A percentile compares a stretch with the other conserved stretches of the same genome.
Conservation (phyloP, 1,139 yeast genomes). For the Blastobotrys arbuscula region DNA sequence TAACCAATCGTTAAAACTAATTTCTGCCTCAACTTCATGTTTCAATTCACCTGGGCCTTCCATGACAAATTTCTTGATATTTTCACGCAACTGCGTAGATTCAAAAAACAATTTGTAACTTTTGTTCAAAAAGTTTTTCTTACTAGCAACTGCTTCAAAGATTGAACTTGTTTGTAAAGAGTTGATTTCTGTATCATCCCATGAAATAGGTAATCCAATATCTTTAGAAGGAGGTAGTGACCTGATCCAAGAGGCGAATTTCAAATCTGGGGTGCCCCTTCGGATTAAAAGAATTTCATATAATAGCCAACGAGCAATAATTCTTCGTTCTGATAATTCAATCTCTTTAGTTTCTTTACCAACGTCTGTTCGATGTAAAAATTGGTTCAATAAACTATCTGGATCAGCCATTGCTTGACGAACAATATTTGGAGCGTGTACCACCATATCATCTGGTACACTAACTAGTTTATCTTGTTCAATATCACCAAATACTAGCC, state of each 20-base stretch:
- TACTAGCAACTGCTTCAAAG: slow-evolving; percentile 29
- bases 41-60: slow-evolving; percentile 15
- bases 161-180: slow-evolving; percentile 28
- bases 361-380: slow-evolving; percentile 19
- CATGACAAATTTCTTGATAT: slow-evolving; percentile 20
- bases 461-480: slow-evolving; percentile 13
- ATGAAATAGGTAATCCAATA: slow-evolving; percentile 31
- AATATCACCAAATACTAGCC: slow-evolving; percentile 12
- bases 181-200: slow-evolving; percentile 28
- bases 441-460: slow-evolving; percentile 23
- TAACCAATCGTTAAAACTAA: slow-evolving; percentile 26
- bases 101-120: slow-evolving; percentile 24
- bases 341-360: slow-evolving; percentile 15
- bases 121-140: slow-evolving; percentile 24
- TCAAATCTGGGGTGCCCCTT: slow-evolving; percentile 22
- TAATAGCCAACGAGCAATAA: slow-evolving; percentile 23
- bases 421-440: slow-evolving; percentile 18
- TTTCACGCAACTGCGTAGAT: slow-evolving; percentile 16
- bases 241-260: slow-evolving; percentile 23
- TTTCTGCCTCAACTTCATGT: slow-evolving; percentile 16
- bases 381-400: slow-evolving; percentile 15
- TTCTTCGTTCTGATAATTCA: slow-evolving; percentile 21
- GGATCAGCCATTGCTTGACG: slow-evolving; percentile 18
- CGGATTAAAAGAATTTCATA: slow-evolving; percentile 21
- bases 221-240: slow-evolving; percentile 27